Evolutionary conservation across 1,139 yeast genomes (phyloP).

Genomic region (Pichia sp.): DNA sequence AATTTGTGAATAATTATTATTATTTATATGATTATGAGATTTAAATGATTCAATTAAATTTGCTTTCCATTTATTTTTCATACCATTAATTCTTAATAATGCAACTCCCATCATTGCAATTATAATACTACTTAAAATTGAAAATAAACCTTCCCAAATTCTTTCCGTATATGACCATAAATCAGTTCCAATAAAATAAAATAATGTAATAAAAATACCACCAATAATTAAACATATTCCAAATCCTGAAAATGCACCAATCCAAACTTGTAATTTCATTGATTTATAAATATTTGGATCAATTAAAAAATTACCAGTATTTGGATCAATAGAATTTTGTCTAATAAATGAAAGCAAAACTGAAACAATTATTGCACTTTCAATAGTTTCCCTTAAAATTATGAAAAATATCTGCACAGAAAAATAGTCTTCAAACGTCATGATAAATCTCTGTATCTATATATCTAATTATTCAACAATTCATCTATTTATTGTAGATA

Average conservation of each 20-base stretch:
- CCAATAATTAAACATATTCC: constrained; percentile 73
- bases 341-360: constrained; percentile 76
- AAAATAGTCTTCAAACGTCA: constrained; percentile 44
- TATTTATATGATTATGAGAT: constrained; percentile 5
- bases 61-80: constrained; percentile 83
- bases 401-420: constrained; percentile 81
- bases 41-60: constrained; percentile 37
- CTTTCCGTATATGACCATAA: constrained; percentile 80
- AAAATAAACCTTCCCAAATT: constrained; percentile 88
- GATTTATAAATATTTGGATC: constrained; percentile 31
- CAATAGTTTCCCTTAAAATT: constrained; percentile 78
- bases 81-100: constrained; percentile 72
- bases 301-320: constrained; percentile 15
- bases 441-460: neutral
- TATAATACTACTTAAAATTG: constrained; percentile 70
- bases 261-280: constrained; percentile 71
- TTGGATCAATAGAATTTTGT: constrained; percentile 37
- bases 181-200: constrained; percentile 72
- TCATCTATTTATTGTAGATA: too few relatives aligned
- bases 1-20: neutral
- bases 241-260: constrained; percentile 70
- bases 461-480: too few relatives aligned
- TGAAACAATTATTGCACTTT: constrained; percentile 81
- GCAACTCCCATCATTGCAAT: constrained; percentile 89
- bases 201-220: constrained; percentile 63